phyloP scores from a whole-genome alignment of 2,329 filamentous ascomycete genomes.

The Nemania abortiva region DNA sequence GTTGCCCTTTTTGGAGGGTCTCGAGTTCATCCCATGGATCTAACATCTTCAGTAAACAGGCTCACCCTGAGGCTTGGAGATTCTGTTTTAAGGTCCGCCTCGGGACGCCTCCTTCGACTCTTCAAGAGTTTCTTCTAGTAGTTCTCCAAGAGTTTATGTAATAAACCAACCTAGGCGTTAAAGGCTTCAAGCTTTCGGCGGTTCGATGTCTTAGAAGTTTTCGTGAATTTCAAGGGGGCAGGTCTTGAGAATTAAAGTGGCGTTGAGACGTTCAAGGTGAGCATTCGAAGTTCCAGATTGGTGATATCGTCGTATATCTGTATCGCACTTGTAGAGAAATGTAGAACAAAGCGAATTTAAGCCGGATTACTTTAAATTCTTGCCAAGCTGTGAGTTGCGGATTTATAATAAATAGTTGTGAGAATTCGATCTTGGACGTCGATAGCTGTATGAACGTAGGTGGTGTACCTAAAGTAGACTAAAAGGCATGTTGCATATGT shows the following conservation, averaged over 20 bases:
- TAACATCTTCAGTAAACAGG: conserved; percentile 43
- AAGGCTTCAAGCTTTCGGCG: neutral
- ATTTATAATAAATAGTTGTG: neutral
- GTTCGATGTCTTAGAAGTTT: neutral
- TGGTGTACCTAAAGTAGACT: too few species aligned
- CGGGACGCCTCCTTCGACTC: neutral
- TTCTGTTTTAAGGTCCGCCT: neutral
- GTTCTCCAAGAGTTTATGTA: neutral
- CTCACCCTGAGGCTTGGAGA: neutral
- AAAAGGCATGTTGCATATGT: neutral
- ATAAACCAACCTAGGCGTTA: neutral
- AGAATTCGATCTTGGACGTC: neutral
- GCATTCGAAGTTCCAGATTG: too few species aligned
- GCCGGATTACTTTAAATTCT: neutral
- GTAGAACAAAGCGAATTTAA: neutral
- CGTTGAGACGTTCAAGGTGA: neutral
- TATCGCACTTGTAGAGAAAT: neutral
- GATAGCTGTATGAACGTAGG: neutral
- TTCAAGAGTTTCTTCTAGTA: neutral
- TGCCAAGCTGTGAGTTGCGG: neutral
- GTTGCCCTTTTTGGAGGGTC: conserved; percentile 48
- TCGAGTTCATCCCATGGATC: conserved; percentile 53
- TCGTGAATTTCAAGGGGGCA: neutral
- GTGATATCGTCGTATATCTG: neutral
- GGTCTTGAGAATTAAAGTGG: neutral